phyloP scores from a whole-genome alignment of 371 early-diverging fungal species.

The Sporodiniella umbellata region DNA sequence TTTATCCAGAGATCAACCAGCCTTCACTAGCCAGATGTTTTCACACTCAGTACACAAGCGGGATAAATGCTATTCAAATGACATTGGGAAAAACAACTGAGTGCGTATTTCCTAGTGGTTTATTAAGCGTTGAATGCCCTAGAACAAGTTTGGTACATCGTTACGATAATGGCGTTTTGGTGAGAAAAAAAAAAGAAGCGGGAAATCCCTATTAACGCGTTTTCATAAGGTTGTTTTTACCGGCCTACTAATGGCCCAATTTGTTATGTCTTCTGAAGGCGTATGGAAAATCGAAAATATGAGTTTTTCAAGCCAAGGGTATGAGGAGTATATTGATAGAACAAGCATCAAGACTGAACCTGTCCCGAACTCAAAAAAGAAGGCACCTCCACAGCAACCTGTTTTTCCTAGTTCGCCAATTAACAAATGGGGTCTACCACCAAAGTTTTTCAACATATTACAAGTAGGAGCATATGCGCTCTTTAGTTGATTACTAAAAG shows the following conservation, averaged over 20 bases:
- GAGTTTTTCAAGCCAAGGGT: constrained; percentile 28
- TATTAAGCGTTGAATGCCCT: constrained; percentile 41
- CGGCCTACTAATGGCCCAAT: constrained; percentile 29
- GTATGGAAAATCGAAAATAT: constrained; percentile 34
- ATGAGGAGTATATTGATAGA: constrained; percentile 36
- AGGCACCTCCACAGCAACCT: constrained; percentile 8
- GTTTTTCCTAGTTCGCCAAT: constrained; percentile 32
- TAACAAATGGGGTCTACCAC: constrained; percentile 39
- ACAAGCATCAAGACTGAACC: constrained; percentile 11
- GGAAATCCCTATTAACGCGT: too few relatives aligned
- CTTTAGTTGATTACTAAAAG: too few relatives aligned
- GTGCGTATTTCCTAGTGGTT: constrained; percentile 33
- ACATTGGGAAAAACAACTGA: constrained; percentile 41
- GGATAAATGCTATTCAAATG: constrained; percentile 37
- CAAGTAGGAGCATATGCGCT: constrained; percentile 12
- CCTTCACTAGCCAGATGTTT: constrained; percentile 30
- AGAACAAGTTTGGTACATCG: constrained; percentile 34
- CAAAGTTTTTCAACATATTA: constrained; percentile 21
- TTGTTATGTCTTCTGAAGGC: constrained; percentile 19
- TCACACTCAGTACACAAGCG: constrained; percentile 39
- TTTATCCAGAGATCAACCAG: constrained; percentile 25
- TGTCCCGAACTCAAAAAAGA: constrained; percentile 19
- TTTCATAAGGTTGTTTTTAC: constrained; percentile 25
- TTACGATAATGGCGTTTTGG: constrained; percentile 33
- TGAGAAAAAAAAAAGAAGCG: constrained; percentile 8